These are phyloP conservation scores for Sphaerobolus stellatus DNA, from an alignment of 1,284 basidiomycete species.

Conservation along the genomic window DNA sequence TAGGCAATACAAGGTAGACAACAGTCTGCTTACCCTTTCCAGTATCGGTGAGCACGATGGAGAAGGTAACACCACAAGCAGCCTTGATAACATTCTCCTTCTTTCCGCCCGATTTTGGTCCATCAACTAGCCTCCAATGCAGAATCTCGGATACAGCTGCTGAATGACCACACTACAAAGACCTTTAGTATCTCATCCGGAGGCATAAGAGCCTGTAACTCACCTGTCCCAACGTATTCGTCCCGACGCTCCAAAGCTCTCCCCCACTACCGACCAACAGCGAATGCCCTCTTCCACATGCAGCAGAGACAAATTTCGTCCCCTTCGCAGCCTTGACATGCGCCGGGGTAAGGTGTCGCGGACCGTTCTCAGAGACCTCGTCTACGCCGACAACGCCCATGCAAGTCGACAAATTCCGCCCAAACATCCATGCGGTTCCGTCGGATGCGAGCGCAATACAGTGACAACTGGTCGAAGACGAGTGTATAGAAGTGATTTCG, in stretches of 20 bases:
- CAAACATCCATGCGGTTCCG: slow-evolving; percentile 85
- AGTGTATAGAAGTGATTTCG: slow-evolving; percentile 67
- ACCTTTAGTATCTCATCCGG: background rate
- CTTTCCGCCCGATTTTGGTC: slow-evolving; percentile 51
- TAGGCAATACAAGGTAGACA: slow-evolving; percentile 2
- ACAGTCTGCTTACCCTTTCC: slow-evolving; percentile 61
- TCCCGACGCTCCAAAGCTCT: slow-evolving; percentile 80
- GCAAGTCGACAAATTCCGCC: slow-evolving; percentile 66
- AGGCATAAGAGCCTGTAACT: slow-evolving; percentile 19
- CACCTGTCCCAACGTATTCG: slow-evolving; percentile 83
- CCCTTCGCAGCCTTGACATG: slow-evolving; percentile 62
- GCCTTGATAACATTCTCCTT: slow-evolving; percentile 67
- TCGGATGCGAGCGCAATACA: slow-evolving; percentile 72
- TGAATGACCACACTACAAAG: slow-evolving; percentile 66
- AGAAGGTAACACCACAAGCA: slow-evolving; percentile 82
- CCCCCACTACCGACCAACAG: slow-evolving; percentile 82
- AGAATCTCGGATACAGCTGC: slow-evolving; percentile 57
- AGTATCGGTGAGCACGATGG: slow-evolving; percentile 73
- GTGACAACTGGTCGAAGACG: slow-evolving; percentile 72
- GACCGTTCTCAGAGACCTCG: slow-evolving; percentile 69
- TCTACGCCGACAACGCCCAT: slow-evolving; percentile 54
- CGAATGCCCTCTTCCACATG: slow-evolving; percentile 80
- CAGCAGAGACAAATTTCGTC: slow-evolving; percentile 76
- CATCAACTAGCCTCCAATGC: slow-evolving; percentile 63
- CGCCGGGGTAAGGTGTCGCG: slow-evolving; percentile 57